These are phyloP conservation scores for Aureobasidium sp. DNA, from an alignment of 2,329 filamentous ascomycete genomes.

Conservation along the genomic window DNA sequence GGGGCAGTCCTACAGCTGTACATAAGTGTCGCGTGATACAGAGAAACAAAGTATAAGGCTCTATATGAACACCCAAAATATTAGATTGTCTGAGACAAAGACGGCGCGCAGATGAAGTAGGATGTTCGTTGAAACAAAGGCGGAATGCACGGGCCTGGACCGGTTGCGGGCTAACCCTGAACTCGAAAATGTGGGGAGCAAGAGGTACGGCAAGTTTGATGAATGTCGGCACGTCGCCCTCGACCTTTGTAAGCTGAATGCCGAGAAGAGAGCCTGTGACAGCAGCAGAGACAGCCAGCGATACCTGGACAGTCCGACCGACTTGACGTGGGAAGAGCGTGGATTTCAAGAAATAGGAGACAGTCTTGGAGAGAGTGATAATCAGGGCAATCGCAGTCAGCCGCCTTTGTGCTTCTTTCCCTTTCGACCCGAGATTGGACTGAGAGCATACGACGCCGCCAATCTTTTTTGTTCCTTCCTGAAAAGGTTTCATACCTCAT, in stretches of 20 bases:
- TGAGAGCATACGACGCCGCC: slow-evolving; percentile 11
- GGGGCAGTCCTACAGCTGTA: background rate
- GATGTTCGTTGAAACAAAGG: slow-evolving; percentile 3
- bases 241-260: slow-evolving; percentile 4
- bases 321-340: background rate
- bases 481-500: background rate
- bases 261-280: background rate
- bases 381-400: slow-evolving; percentile 3
- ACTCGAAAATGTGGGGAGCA: background rate
- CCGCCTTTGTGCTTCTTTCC: slow-evolving; percentile 13
- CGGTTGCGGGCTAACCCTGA: slow-evolving; percentile 2
- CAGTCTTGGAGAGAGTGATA: background rate
- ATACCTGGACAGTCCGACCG: background rate
- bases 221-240: background rate
- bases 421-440: slow-evolving; percentile 11
- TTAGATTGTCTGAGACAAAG: slow-evolving; percentile 1
- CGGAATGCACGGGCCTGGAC: background rate
- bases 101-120: background rate
- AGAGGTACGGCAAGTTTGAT: background rate
- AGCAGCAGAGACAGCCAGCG: background rate
- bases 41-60: background rate
- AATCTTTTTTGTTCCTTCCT: slow-evolving; percentile 11
- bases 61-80: background rate
- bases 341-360: background rate
- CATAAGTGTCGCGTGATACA: background rate